Evolutionary conservation across 1,284 basidiomycete genomes (phyloP), one percentile per base, ranked within the genome.

Genomic region (Hemileia vastatrix): DNA sequence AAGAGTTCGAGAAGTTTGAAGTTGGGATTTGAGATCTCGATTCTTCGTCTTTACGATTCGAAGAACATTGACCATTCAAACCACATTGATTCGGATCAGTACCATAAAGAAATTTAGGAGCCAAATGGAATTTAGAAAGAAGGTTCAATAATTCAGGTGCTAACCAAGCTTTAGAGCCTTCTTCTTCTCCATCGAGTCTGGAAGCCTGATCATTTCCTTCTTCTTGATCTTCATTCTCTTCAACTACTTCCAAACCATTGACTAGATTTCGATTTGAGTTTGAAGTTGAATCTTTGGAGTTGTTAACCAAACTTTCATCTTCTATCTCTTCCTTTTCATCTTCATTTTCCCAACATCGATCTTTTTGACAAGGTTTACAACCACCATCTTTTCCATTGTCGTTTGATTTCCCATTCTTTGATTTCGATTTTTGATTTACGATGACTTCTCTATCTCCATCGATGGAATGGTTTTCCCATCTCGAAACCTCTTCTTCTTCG

Each of bases 91-190:
- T 40, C 36, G 36, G 15, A 40, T 40, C 15, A 9, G 36, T 11
- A 15, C 36, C 36, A 40, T 40, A 40, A 15, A 40, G 36, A 40
- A 40, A 40, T 15, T 40, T 40, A 9, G 36, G 36, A 40, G 36
- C 36, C 36, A 40, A 11, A 40, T 15, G 36, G 18, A 47, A 21
- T 18, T 50, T 47, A 15, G 47, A 32, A 15, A 68, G 65, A 23
- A 70, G 52, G 13, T 59, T 54, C 36, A 64, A 66, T 11, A 70
- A 62, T 55, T 70, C 68, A 45, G 68, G 68, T n/a, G 67, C 67
- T 67, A 70, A 66, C 65, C 66, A 66, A 40, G 36, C 36, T 27
- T 27, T 27, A 27, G 27, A 27, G 27, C 27, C 27, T 27, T 27
- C 27, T 27, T 27, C 27, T 27, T 27, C 27, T 27, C 27, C 27